phyloP scores from a whole-genome alignment of 2,329 filamentous ascomycete species.

The Clonostachys rosea region DNA sequence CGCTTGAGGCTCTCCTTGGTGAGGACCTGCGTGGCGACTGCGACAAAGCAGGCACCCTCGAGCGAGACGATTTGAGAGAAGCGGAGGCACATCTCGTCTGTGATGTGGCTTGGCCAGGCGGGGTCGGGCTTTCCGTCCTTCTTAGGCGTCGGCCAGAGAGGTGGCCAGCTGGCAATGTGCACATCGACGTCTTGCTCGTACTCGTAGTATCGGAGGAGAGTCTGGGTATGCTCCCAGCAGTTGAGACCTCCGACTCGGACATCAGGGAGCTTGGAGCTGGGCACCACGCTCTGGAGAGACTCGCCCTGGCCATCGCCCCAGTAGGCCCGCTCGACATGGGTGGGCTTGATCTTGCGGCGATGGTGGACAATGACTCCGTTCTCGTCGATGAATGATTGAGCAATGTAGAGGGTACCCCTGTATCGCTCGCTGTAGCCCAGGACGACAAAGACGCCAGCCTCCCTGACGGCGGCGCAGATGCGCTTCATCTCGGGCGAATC shows the following conservation, averaged over 20 bases:
- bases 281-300: slow-evolving; percentile 28
- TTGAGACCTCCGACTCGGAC: slow-evolving; percentile 34
- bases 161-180: slow-evolving; percentile 42
- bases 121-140: slow-evolving; percentile 18
- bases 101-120: slow-evolving; percentile 16
- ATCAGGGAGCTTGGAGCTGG: slow-evolving; percentile 15
- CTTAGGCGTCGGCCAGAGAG: slow-evolving; percentile 5
- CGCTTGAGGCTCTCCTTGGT: slow-evolving; percentile 31
- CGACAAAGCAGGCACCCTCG: slow-evolving; percentile 47
- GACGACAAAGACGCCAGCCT: slow-evolving; percentile 34
- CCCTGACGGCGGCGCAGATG: slow-evolving; percentile 37
- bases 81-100: slow-evolving; percentile 23
- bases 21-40: slow-evolving; percentile 44
- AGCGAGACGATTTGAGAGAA: slow-evolving; percentile 50
- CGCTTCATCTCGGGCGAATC: slow-evolving; percentile 33
- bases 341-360: slow-evolving; percentile 46
- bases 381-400: slow-evolving; percentile 34
- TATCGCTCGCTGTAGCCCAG: slow-evolving; percentile 35
- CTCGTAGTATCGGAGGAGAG: slow-evolving; percentile 40
- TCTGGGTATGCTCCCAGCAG: slow-evolving; percentile 46
- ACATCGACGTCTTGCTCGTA: slow-evolving; percentile 35
- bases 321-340: slow-evolving; percentile 42
- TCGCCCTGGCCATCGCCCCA: slow-evolving; percentile 38
- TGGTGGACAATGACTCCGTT: slow-evolving; percentile 29
- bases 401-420: slow-evolving; percentile 34